Conservation (phyloP, 2,329 filamentous ascomycete genomes). For the Sclerotinia sclerotiorum region DNA sequence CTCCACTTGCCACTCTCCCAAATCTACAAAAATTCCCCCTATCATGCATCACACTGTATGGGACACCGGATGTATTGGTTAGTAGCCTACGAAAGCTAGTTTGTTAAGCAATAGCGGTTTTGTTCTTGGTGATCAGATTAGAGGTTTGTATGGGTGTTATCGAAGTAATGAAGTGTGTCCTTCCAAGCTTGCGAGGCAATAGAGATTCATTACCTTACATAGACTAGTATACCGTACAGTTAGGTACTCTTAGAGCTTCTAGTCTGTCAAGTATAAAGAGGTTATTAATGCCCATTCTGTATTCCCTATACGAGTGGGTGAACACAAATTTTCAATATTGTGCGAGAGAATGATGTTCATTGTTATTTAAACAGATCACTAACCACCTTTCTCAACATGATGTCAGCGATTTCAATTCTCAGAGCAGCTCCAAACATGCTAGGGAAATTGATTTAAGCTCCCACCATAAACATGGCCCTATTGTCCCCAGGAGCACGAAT, state of each 20-base stretch:
- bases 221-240: background rate
- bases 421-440: background rate
- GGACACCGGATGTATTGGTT: too few relatives aligned
- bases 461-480: constrained; percentile 13
- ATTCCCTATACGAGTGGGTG: background rate
- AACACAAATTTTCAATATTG: background rate
- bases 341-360: background rate
- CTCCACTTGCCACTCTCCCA: too few relatives aligned
- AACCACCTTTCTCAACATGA: background rate
- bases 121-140: too few relatives aligned
- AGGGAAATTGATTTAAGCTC: background rate
- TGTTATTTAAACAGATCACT: background rate
- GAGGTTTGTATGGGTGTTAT: too few relatives aligned
- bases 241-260: background rate
- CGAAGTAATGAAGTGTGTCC: too few relatives aligned
- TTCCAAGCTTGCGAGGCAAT: too few relatives aligned
- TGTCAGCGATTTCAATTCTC: background rate
- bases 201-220: background rate
- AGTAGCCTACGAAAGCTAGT: too few relatives aligned
- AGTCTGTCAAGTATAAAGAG: background rate
- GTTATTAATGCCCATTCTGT: background rate
- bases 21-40: too few relatives aligned
- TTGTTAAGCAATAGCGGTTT: too few relatives aligned
- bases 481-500: background rate
- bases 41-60: too few relatives aligned